Evolutionary conservation across 1,284 basidiomycete genomes (phyloP).

Genomic region (Sutorius eximius): DNA sequence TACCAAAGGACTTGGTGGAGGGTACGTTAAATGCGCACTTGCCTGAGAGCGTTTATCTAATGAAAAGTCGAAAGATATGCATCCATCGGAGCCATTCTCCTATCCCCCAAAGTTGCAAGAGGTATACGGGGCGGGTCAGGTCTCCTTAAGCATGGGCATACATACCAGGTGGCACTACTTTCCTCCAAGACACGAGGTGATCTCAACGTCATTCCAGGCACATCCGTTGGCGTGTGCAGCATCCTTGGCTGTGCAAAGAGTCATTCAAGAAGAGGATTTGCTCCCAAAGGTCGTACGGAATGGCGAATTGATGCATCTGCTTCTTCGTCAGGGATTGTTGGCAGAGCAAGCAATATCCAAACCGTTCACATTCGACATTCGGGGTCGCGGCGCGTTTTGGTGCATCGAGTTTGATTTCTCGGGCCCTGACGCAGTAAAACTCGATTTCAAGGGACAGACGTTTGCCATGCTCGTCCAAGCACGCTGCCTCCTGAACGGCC

Average conservation of each 20-base stretch:
- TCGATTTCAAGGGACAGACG: slow-evolving; percentile 51
- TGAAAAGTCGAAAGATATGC: slow-evolving; percentile 55
- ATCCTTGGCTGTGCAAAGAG: slow-evolving; percentile 75
- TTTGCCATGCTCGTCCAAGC: slow-evolving; percentile 69
- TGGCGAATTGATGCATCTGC: slow-evolving; percentile 59
- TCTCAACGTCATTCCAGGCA: slow-evolving; percentile 41
- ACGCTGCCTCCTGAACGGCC: slow-evolving; percentile 59
- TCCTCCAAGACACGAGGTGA: background rate
- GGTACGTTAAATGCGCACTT: slow-evolving; percentile 43
- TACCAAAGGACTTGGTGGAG: slow-evolving; percentile 85
- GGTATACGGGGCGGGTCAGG: slow-evolving; percentile 68
- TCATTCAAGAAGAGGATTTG: slow-evolving; percentile 67
- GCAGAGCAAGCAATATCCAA: slow-evolving; percentile 55
- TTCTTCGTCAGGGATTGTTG: slow-evolving; percentile 55
- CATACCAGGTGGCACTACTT: slow-evolving; percentile 62
- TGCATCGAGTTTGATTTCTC: slow-evolving; percentile 77
- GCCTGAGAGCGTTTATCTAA: slow-evolving; percentile 4
- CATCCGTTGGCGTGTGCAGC: slow-evolving; percentile 77
- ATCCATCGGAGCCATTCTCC: slow-evolving; percentile 78
- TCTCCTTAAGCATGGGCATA: slow-evolving; percentile 82
- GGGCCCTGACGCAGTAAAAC: slow-evolving; percentile 36
- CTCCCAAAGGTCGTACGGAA: slow-evolving; percentile 63
- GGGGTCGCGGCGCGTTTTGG: slow-evolving; percentile 82
- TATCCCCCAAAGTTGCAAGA: slow-evolving; percentile 69
- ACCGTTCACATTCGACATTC: slow-evolving; percentile 71